A percentile compares a stretch with the other conserved stretches of the same genome.
Conservation (phyloP, 805 yeast genomes). For the Priceomyces fermenticarens region DNA sequence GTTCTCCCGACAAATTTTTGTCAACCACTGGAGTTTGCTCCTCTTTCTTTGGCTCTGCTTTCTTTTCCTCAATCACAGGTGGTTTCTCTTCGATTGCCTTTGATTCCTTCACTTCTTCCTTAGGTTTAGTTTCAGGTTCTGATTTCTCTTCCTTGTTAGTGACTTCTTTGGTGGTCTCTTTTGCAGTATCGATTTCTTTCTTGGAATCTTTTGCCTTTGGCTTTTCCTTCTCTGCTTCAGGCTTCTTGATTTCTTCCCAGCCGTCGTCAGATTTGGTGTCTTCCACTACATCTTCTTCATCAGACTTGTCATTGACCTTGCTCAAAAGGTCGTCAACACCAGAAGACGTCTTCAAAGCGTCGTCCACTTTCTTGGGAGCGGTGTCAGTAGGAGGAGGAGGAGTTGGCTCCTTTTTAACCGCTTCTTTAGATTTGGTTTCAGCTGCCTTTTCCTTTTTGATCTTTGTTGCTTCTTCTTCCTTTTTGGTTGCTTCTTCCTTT, state of each 20-base stretch:
- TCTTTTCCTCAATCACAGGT: background rate
- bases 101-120: slow-evolving; percentile 13
- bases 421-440: slow-evolving; percentile 2
- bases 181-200: background rate
- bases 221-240: slow-evolving; percentile 11
- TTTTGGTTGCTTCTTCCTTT: slow-evolving; percentile 19
- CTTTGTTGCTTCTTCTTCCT: slow-evolving; percentile 9
- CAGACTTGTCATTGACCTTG: slow-evolving; percentile 38
- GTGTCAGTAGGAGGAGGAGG: slow-evolving; percentile 2
- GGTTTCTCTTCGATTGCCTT: slow-evolving; percentile 4
- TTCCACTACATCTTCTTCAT: slow-evolving; percentile 30
- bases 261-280: slow-evolving; percentile 31
- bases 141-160: background rate
- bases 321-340: slow-evolving; percentile 33
- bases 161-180: background rate
- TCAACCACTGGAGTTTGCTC: slow-evolving; percentile 1
- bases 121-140: slow-evolving; percentile 12
- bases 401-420: slow-evolving; percentile 4
- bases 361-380: slow-evolving; percentile 26
- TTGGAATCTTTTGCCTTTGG: no score
- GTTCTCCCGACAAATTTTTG: background rate
- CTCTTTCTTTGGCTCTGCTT: slow-evolving; percentile 8
- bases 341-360: slow-evolving; percentile 32
- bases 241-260: slow-evolving; percentile 39
- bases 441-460: slow-evolving; percentile 9